These are phyloP conservation scores for Epichloe typhina DNA, from an alignment of 2,329 filamentous ascomycete genomes.

Conservation along the genomic window DNA sequence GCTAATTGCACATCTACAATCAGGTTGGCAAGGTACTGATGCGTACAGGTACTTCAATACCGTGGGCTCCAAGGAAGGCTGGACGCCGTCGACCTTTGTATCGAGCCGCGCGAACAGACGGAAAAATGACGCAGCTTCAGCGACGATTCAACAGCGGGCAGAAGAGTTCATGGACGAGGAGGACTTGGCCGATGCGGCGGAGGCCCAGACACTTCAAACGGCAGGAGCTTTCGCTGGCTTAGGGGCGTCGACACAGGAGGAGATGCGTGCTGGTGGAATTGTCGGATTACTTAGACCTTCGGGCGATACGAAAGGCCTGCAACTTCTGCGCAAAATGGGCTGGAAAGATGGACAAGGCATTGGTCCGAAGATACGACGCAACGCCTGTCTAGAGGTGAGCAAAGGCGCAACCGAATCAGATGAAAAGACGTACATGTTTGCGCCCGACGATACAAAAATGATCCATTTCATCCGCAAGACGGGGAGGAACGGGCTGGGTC, in stretches of 20 bases:
- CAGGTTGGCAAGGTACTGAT: not conserved
- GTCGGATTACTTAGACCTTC: slow-evolving; percentile 59
- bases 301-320: slow-evolving; percentile 78
- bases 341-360: slow-evolving; percentile 93
- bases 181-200: slow-evolving; percentile 75
- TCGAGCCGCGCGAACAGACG: slow-evolving; percentile 73
- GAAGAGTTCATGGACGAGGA: slow-evolving; percentile 99
- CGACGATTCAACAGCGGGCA: slow-evolving; percentile 44
- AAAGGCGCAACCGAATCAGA: slow-evolving; percentile 23
- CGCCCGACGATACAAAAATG: slow-evolving; percentile 66
- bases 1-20: not conserved
- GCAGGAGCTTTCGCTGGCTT: slow-evolving; percentile 61
- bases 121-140: slow-evolving; percentile 41
- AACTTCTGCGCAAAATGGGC: slow-evolving; percentile 80
- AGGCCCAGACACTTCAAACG: slow-evolving; percentile 62
- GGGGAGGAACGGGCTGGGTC: slow-evolving; percentile 59
- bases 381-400: slow-evolving; percentile 49
- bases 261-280: slow-evolving; percentile 36
- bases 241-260: slow-evolving; percentile 50
- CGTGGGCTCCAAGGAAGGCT: slow-evolving; percentile 96
- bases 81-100: slow-evolving; percentile 83
- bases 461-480: slow-evolving; percentile 52
- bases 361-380: slow-evolving; percentile 69
- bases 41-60: slow-evolving; percentile 82
- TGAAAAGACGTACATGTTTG: slow-evolving; percentile 57